A percentile compares a stretch with the other conserved stretches of the same genome.
Conservation (phyloP, 345 rosid species). For the Raphanus sativus region DNA sequence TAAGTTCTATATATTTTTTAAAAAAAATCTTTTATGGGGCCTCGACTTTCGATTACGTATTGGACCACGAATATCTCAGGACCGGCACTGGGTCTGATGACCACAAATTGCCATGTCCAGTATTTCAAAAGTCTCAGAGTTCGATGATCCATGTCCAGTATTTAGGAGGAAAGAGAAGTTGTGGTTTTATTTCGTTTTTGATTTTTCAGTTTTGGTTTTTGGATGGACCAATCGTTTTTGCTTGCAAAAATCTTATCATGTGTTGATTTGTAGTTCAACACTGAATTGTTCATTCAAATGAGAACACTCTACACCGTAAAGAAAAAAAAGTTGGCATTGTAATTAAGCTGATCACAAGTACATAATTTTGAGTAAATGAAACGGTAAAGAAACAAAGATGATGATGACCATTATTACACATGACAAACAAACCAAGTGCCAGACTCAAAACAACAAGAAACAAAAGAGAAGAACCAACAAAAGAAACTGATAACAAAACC, state of each 20-base stretch:
- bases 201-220: background rate
- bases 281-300: background rate
- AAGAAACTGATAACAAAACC: background rate
- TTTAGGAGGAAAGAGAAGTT: too few species aligned
- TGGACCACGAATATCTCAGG: too few species aligned
- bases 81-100: constrained; percentile 84
- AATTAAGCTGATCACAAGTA: background rate
- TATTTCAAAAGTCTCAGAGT: constrained; percentile 21
- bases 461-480: background rate
- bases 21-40: too few species aligned
- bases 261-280: background rate
- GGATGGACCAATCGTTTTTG: background rate
- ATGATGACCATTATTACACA: background rate
- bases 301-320: background rate
- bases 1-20: too few species aligned
- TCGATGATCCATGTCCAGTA: too few species aligned
- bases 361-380: background rate
- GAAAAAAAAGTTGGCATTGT: background rate
- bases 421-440: background rate
- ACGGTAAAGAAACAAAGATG: background rate
- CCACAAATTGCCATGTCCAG: constrained; percentile 33
- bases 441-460: background rate
- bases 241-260: background rate
- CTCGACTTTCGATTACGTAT: too few species aligned
- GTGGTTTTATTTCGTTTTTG: background rate